These are phyloP conservation scores for Wickerhamomyces strasburgensis DNA, from an alignment of 805 yeast genomes.

Conservation along the genomic window DNA sequence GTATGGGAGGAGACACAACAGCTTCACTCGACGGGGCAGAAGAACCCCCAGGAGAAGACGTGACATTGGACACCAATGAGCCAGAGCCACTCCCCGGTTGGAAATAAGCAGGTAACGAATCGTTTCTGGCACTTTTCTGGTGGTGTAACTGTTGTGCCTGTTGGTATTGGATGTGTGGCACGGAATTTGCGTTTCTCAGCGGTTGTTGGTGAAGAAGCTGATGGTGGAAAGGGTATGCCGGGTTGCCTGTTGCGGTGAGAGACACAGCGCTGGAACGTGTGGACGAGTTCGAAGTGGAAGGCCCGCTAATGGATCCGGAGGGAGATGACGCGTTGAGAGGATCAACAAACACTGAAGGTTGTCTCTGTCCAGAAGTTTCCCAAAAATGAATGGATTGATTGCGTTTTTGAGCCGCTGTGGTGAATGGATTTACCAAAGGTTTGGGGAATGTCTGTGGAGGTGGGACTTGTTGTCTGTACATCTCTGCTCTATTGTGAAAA, in stretches of 20 bases:
- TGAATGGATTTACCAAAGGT: conserved; percentile 13
- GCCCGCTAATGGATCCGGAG: conserved; percentile 5
- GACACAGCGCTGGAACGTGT: conserved; percentile 5
- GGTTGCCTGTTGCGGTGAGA: conserved; percentile 1
- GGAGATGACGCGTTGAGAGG: conserved; percentile 16
- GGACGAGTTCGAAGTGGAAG: conserved; percentile 7
- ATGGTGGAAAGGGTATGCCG: conserved; percentile 6
- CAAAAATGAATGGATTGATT: conserved; percentile 23
- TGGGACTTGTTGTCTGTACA: conserved; percentile 3
- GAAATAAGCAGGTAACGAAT: conserved; percentile 15
- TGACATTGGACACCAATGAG: conserved; percentile 3
- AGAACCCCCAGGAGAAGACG: not conserved
- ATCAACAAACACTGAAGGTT: conserved; percentile 24
- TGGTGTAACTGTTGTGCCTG: conserved; percentile 7
- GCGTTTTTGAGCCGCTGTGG: conserved; percentile 9
- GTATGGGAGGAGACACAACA: too few species aligned
- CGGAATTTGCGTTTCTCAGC: conserved; percentile 5
- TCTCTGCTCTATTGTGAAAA: conserved; percentile 18
- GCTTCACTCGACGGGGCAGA: too few species aligned
- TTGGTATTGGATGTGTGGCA: conserved; percentile 14
- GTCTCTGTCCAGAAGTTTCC: conserved; percentile 21
- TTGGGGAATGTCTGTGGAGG: conserved; percentile 6
- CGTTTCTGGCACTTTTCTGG: conserved; percentile 11
- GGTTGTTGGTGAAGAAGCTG: conserved; percentile 3
- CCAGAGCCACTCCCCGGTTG: too few species aligned